Evolutionary conservation across 2,329 filamentous ascomycete genomes (phyloP), one percentile per base, ranked within the genome.

Genomic region (Aureobasidium zeae): DNA sequence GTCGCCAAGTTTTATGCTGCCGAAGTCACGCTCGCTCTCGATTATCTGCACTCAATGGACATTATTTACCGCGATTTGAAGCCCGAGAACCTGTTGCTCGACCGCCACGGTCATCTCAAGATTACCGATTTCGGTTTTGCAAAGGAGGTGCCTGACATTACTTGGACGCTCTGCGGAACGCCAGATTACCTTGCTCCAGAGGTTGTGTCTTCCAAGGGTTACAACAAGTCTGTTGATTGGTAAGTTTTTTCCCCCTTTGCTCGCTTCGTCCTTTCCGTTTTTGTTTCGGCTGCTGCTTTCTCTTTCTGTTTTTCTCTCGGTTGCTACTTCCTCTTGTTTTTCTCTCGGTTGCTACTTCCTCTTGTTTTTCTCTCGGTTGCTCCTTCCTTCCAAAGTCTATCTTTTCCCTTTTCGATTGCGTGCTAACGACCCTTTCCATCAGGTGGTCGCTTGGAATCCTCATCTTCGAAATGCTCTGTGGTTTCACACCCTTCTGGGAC

Each of bases 141-240:
- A 37, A 98, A 98, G 70, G 86, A 88, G 54, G 91, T 98, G 19
- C 88, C 88, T 12, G 91, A 98, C 72, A 96, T 96, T 67, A 98
- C 91, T 30, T 98, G 91, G 91, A 98, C 91, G 19, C 74, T 98
- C 30, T 98, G 91, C 61, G 91, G 91, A 48, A 98, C 91, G 10
- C 91, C 91, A 5, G 91, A 98, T 65, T 98, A 98, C 62, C 77
- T 98, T 25, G 91, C 91, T 1, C 91, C 91, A 0, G 91, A 98
- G 67, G 91, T 98, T 11, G 91, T 98, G n/a, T 88, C 87, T 48
- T 95, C 89, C 63, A 96, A 96, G 68, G 91, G 91, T 42, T 98
- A 98, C 72, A 98, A 98, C 71, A 98, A 96, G 65, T 95, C 89
- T 29, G 91, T 98, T 13, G 91, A 98, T 63, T 98, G 91, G 91